Evolutionary conservation across 2,329 filamentous ascomycete genomes (phyloP), one percentile per base, ranked within the genome.

Genomic region (Mycogone perniciosa): DNA sequence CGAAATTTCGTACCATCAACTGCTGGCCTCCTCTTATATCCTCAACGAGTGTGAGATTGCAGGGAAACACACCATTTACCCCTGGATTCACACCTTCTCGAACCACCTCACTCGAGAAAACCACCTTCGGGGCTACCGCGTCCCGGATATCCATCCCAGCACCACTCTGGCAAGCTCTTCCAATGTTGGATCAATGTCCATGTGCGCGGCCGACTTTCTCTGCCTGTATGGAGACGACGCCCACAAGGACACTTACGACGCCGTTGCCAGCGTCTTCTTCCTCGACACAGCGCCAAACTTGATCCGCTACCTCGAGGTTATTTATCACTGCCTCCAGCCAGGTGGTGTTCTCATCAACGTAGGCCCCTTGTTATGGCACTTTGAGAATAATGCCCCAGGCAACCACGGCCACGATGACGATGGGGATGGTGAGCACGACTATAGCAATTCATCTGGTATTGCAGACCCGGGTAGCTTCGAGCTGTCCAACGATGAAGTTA

Each of bases 221-320:
- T 85, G 89, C n/a, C 69, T 91, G 1, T 99, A 99, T 66, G 79
- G 76, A 29, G 76, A 84, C 52, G 73, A 79, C 1, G 77, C 79
- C 0, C 80, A 88, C 59, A 67, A 71, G 7, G 76, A 76, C 0
- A 61, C 67, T 0, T 97, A 90, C 66, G 85, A 96, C 61, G 90
- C 86, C 1, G 89, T 97, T 2, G 84, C 88, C 0, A 89, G 87
- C 3, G 88, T 96, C 8, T 99, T 97, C 72, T 99, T 99, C 72
- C 85, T 99, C 52, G 95, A 99, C 66, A 99, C 93, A 1, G 93
- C 93, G 2, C 91, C 92, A 1, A 97, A 99, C 65, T 67, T 96
- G 31, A 86, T 97, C 48, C 81, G 86, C 2, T 99, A 99, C 64
- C 81, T 99, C 33, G 84, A 95, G 64, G 85, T 90, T 2, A 88